Percentiles rank a stretch among this genome's conserved stretches.
These are phyloP conservation scores for Debaryomyces psychrophilus DNA, from an alignment of 1,139 yeast genomes.

Conservation along the genomic window DNA sequence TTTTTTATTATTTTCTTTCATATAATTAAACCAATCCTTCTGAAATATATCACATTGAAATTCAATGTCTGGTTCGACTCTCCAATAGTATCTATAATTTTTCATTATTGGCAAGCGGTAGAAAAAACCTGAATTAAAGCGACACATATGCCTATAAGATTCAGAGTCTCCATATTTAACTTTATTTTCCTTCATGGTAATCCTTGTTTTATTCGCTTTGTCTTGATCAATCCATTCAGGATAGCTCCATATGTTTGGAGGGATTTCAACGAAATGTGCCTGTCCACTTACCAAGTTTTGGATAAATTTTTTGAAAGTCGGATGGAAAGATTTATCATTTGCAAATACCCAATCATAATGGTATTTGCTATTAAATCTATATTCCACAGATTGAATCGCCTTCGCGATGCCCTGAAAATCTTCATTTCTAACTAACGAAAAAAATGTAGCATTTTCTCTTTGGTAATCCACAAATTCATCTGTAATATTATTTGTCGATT, in stretches of 20 bases:
- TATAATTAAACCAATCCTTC: conserved; percentile 23
- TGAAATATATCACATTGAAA: conserved; percentile 23
- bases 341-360: conserved; percentile 81
- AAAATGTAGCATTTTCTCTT: conserved; percentile 58
- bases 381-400: conserved; percentile 65
- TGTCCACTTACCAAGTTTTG: conserved; percentile 49
- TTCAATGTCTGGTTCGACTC: conserved; percentile 20
- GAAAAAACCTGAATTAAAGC: conserved; percentile 36
- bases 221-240: conserved; percentile 30
- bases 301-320: conserved; percentile 48
- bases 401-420: conserved; percentile 59
- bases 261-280: conserved; percentile 50
- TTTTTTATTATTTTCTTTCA: conserved; percentile 19
- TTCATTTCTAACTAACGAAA: conserved; percentile 67
- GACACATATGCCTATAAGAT: conserved; percentile 39
- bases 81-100: conserved; percentile 23
- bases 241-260: conserved; percentile 51
- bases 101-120: conserved; percentile 20
- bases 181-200: conserved; percentile 26
- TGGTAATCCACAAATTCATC: conserved; percentile 4
- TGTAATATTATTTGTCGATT: background rate
- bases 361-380: conserved; percentile 62
- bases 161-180: conserved; percentile 45
- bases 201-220: conserved; percentile 21
- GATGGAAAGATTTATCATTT: conserved; percentile 61